Evolutionary conservation across 2,329 filamentous ascomycete species (phyloP).

Genomic region (Bipolaris bicolor): DNA sequence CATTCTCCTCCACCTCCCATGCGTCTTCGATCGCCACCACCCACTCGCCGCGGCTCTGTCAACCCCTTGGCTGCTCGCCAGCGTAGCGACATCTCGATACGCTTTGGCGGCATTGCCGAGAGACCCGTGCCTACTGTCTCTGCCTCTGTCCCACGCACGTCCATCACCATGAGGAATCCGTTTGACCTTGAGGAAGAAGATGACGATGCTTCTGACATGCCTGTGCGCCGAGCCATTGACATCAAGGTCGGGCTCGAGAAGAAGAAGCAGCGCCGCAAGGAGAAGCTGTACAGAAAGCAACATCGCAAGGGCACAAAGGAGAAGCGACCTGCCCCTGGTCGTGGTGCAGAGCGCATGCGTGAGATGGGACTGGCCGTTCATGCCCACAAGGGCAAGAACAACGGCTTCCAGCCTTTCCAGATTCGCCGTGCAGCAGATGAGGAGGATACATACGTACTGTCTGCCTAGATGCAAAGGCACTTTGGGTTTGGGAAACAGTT

Average conservation of each 20-base stretch:
- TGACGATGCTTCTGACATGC: slow-evolving; percentile 56
- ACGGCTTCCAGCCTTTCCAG: slow-evolving; percentile 34
- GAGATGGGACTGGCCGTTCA: slow-evolving; percentile 87
- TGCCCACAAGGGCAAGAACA: slow-evolving; percentile 64
- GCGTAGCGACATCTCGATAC: slow-evolving; percentile 50
- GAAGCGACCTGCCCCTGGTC: slow-evolving; percentile 72
- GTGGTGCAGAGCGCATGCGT: slow-evolving; percentile 91
- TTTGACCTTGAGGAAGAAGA: slow-evolving; percentile 48
- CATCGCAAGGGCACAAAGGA: slow-evolving; percentile 80
- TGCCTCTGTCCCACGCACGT: slow-evolving; percentile 83
- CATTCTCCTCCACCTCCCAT: slow-evolving; percentile 50
- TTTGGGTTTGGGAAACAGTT: no score
- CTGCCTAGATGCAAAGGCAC: slow-evolving; percentile 34
- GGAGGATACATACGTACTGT: slow-evolving; percentile 54
- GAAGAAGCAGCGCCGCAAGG: slow-evolving; percentile 89
- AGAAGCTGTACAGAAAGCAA: slow-evolving; percentile 90
- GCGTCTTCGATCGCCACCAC: slow-evolving; percentile 70
- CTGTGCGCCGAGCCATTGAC: slow-evolving; percentile 91
- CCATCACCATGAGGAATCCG: slow-evolving; percentile 55
- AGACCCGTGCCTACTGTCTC: slow-evolving; percentile 75
- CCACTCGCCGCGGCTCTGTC: slow-evolving; percentile 57
- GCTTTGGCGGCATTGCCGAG: slow-evolving; percentile 61
- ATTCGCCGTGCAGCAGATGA: slow-evolving; percentile 36
- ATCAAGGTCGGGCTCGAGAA: slow-evolving; percentile 90
- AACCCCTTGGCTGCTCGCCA: slow-evolving; percentile 40